Conservation (phyloP, 768 basidiomycete genomes). For the Suillus paluster region DNA sequence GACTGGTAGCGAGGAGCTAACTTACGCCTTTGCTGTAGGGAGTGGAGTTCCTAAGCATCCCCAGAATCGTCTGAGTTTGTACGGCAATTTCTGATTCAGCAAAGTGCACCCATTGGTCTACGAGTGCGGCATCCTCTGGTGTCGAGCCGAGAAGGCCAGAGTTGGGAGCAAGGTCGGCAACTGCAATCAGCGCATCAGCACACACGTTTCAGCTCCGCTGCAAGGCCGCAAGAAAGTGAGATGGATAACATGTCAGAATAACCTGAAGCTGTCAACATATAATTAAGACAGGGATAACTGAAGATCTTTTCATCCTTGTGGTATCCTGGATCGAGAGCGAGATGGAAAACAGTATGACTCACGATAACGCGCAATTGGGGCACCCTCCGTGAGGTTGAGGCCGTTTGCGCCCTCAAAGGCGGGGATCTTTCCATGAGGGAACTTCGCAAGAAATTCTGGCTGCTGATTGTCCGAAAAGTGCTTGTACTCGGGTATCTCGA, state of each 20-base stretch:
- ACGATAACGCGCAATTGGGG: conserved; percentile 89
- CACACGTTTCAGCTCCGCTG: conserved; percentile 1
- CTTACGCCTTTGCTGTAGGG: conserved; percentile 87
- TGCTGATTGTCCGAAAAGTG: conserved; percentile 71
- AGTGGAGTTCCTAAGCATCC: conserved; percentile 50
- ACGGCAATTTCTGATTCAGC: conserved; percentile 65
- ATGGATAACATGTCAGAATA: conserved; percentile 15
- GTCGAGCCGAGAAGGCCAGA: conserved; percentile 73
- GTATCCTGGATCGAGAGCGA: conserved; percentile 14
- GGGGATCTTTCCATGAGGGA: conserved; percentile 85
- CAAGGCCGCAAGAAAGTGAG: conserved; percentile 1
- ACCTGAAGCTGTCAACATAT: conserved; percentile 51
- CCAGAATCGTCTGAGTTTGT: conserved; percentile 41
- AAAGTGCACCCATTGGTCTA: conserved; percentile 88
- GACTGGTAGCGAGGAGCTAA: conserved; percentile 13
- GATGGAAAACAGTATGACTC: conserved; percentile 29
- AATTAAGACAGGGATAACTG: conserved; percentile 81
- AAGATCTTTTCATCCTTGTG: conserved; percentile 41
- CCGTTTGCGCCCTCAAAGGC: conserved; percentile 79
- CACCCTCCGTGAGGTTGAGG: conserved; percentile 76
- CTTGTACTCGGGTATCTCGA: conserved; percentile 57
- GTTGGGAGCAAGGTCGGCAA: conserved; percentile 78
- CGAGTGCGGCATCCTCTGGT: conserved; percentile 67
- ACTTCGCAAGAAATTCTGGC: conserved; percentile 73
- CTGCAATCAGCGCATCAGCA: conserved; percentile 45